Conservation (phyloP, 2,329 filamentous ascomycete genomes). For the Neoscytalidium dimidiatum region DNA sequence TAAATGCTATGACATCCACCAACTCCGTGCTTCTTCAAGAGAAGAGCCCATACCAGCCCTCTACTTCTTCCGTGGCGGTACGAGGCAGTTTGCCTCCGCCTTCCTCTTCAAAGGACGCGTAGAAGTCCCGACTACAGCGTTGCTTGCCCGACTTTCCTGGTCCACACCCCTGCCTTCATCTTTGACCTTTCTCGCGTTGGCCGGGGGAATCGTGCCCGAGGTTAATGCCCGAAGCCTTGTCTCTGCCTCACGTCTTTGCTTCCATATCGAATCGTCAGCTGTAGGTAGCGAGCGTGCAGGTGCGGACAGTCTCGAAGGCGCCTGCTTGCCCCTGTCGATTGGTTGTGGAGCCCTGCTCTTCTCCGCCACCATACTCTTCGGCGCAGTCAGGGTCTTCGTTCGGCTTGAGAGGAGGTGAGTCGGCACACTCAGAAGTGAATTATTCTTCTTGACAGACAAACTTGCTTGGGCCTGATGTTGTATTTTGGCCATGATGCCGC, state of each 20-base stretch:
- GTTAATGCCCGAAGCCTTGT: slow-evolving; percentile 12
- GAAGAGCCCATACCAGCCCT: not conserved
- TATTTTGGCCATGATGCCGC: slow-evolving; percentile 16
- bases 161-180: not conserved
- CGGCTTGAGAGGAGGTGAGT: not conserved
- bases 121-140: not conserved
- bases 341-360: slow-evolving; percentile 11
- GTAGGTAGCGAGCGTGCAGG: not conserved
- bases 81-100: not conserved
- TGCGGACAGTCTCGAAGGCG: not conserved
- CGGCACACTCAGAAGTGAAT: not conserved
- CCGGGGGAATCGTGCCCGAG: not conserved
- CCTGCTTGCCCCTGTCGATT: slow-evolving; percentile 11
- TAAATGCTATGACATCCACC: not conserved
- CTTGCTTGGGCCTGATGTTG: slow-evolving; percentile 17
- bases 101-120: slow-evolving; percentile 9
- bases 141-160: not conserved
- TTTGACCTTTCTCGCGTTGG: not conserved
- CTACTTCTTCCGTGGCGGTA: slow-evolving; percentile 6
- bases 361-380: slow-evolving; percentile 13
- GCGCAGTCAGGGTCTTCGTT: not conserved
- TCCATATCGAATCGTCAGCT: not conserved
- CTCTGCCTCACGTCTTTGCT: slow-evolving; percentile 1
- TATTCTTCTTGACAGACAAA: slow-evolving; percentile 1
- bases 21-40: not conserved